A percentile compares a stretch with the other conserved stretches of the same genome.
Conservation (phyloP, 1,284 basidiomycete genomes). For the Trichosporon sp. region DNA sequence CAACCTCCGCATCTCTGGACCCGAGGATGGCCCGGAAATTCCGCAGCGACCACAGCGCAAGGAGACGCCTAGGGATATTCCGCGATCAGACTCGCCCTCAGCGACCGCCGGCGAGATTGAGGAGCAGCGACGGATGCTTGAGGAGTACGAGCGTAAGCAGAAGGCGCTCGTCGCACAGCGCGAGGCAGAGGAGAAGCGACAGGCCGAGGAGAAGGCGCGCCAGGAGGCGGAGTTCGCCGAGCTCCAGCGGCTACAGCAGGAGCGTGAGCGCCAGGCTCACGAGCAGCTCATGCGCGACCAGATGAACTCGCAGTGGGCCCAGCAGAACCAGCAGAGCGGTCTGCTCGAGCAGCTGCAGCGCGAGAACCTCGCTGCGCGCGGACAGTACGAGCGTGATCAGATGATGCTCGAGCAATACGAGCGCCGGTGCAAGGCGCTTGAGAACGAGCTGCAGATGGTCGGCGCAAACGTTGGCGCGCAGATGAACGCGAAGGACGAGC, state of each 20-base stretch:
- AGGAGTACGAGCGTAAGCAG: slow-evolving; percentile 96
- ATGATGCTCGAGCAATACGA: slow-evolving; percentile 98
- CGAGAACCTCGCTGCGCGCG: slow-evolving; percentile 85
- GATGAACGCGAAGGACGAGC: slow-evolving; percentile 85
- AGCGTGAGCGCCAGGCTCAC: slow-evolving; percentile 78
- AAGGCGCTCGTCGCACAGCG: slow-evolving; percentile 69
- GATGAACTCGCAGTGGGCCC: slow-evolving; percentile 56
- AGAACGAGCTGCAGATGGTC: slow-evolving; percentile 79
- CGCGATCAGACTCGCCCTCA: slow-evolving; percentile 55
- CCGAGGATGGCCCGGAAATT: slow-evolving; percentile 65
- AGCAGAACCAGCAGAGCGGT: slow-evolving; percentile 47
- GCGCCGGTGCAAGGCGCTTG: slow-evolving; percentile 89
- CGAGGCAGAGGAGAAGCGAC: slow-evolving; percentile 73
- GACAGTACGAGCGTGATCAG: slow-evolving; percentile 97
- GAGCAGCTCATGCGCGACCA: slow-evolving; percentile 86
- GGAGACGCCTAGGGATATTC: slow-evolving; percentile 58
- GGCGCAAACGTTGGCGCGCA: slow-evolving; percentile 79
- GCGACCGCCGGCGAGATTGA: slow-evolving; percentile 73
- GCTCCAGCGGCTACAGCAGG: slow-evolving; percentile 56
- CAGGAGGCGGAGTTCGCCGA: slow-evolving; percentile 86
- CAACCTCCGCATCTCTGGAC: slow-evolving; percentile 63
- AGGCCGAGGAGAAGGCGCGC: slow-evolving; percentile 69
- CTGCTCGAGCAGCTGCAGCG: slow-evolving; percentile 69
- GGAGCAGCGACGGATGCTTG: slow-evolving; percentile 91
- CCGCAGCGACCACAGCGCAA: slow-evolving; percentile 68